Conservation (phyloP, 139 green algal genomes). For the Marvania coccoides region DNA sequence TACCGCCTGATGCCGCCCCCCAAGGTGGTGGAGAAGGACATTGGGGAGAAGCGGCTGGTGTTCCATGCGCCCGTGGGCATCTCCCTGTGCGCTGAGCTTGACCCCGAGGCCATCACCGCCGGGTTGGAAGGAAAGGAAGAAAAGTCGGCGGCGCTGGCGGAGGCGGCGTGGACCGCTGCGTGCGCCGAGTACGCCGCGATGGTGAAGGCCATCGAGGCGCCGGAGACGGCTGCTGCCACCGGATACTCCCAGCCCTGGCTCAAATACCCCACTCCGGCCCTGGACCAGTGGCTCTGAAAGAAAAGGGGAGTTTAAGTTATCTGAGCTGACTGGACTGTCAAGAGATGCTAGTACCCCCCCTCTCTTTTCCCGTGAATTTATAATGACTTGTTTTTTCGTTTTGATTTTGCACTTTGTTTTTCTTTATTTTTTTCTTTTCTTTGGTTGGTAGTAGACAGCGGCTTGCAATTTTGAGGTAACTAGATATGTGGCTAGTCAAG, state of each 20-base stretch:
- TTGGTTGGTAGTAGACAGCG: not conserved
- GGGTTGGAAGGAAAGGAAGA: conserved; percentile 48
- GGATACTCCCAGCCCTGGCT: conserved; percentile 21
- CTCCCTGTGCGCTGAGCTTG: conserved; percentile 55
- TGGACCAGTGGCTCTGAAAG: conserved; percentile 13
- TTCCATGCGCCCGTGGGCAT: conserved; percentile 69
- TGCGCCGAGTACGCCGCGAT: conserved; percentile 43
- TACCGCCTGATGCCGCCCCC: conserved; percentile 92
- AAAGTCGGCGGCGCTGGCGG: conserved; percentile 32
- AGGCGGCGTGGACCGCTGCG: conserved; percentile 26
- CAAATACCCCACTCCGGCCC: not conserved
- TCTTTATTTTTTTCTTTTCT: not conserved
- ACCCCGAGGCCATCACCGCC: conserved; percentile 40
- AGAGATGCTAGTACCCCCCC: too few relatives aligned
- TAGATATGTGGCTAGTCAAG: too few relatives aligned
- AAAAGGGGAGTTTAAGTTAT: too few relatives aligned
- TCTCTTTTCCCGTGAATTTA: too few relatives aligned
- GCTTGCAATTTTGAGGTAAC: too few relatives aligned
- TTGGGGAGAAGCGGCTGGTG: conserved; percentile 77
- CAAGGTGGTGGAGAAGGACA: conserved; percentile 56
- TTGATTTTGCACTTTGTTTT: too few relatives aligned
- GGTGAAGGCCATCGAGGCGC: conserved; percentile 51
- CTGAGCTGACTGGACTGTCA: too few relatives aligned
- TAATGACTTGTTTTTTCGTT: too few relatives aligned
- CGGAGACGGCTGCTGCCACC: conserved; percentile 17